phyloP scores from a whole-genome alignment of 1,284 basidiomycete species.

The Ganoderma lucidum region DNA sequence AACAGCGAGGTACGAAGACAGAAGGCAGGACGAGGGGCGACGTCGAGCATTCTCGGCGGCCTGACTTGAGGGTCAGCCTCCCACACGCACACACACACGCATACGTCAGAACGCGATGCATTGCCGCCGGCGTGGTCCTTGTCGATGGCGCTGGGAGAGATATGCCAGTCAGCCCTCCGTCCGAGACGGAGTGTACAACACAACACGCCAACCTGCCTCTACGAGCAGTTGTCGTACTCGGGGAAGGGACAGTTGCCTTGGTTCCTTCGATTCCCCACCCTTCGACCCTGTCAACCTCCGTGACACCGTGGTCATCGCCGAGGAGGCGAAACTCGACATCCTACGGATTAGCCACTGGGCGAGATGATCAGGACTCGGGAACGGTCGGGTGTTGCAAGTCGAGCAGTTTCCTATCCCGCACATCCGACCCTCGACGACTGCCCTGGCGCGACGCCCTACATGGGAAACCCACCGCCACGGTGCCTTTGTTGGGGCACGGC shows the following conservation, averaged over 20 bases:
- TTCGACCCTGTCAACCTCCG: neutral
- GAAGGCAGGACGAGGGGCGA: neutral
- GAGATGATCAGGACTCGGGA: neutral
- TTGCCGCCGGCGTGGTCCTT: slow-evolving; percentile 1
- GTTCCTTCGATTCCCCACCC: neutral
- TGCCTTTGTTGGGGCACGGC: neutral
- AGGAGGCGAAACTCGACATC: neutral
- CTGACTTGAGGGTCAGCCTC: neutral
- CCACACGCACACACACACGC: neutral
- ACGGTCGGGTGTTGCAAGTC: neutral
- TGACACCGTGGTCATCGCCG: neutral
- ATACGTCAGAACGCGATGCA: neutral
- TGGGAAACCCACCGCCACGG: neutral
- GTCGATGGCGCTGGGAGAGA: neutral
- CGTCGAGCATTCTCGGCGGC: neutral
- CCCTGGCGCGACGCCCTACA: neutral
- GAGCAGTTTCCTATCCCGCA: neutral
- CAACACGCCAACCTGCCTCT: neutral
- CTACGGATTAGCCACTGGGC: neutral
- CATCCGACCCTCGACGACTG: neutral
- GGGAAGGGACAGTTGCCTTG: neutral
- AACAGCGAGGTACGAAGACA: neutral
- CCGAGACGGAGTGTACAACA: neutral
- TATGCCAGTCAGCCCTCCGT: neutral
- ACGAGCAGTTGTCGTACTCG: neutral